Conservation (phyloP, 2,329 filamentous ascomycete species). For the Neonectria punicea region DNA sequence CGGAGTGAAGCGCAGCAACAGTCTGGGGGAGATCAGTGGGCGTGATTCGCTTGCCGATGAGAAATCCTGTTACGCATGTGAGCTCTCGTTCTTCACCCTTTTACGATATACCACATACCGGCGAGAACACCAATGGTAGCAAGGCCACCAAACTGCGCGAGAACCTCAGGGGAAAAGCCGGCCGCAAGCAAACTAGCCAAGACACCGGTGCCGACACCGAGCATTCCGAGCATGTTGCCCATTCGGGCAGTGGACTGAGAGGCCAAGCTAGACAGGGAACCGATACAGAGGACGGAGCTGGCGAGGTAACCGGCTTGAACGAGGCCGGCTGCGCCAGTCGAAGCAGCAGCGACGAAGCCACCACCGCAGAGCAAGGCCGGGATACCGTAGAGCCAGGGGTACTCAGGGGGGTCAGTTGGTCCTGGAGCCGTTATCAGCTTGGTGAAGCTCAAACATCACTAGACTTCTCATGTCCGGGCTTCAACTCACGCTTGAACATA, state of each 20-base stretch:
- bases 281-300: constrained; percentile 86
- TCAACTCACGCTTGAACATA: constrained; percentile 78
- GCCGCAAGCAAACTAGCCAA: constrained; percentile 84
- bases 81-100: neutral
- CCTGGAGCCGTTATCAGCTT: constrained; percentile 51
- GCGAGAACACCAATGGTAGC: constrained; percentile 76
- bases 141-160: constrained; percentile 82
- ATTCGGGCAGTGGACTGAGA: constrained; percentile 85
- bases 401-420: constrained; percentile 87
- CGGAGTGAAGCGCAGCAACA: constrained; percentile 87
- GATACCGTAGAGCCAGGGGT: constrained; percentile 86
- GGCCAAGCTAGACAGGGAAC: constrained; percentile 82
- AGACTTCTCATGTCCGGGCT: neutral
- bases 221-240: constrained; percentile 86
- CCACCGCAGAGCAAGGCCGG: constrained; percentile 82
- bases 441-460: accelerated
- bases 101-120: constrained; percentile 49
- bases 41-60: constrained; percentile 88
- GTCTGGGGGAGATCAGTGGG: constrained; percentile 90
- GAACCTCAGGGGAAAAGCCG: constrained; percentile 81
- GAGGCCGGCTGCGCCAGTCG: constrained; percentile 83
- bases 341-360: constrained; percentile 82
- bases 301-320: constrained; percentile 90
- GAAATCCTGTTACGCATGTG: constrained; percentile 59
- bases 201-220: constrained; percentile 86